Base-by-base conservation (phyloP, 306 rosid genomes). In the Geum urbanum region DNA sequence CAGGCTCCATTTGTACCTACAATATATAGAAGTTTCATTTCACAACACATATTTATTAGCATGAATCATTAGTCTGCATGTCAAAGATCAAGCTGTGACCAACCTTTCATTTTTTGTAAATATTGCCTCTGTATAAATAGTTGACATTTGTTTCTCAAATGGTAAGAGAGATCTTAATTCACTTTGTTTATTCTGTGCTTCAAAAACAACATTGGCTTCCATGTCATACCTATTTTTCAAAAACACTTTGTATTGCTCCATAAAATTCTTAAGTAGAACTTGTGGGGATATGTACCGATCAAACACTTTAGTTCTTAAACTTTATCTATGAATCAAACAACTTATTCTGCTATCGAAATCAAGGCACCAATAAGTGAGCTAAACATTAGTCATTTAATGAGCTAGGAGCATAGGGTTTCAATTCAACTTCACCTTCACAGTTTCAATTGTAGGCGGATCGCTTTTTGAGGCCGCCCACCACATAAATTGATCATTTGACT, bases 91-190 rank as follows among this genome's bases (percentile, higher is more conserved):
- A 59, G 56, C 75, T 64, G 49, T 4, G 35, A 82, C 91, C 72
- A 67, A 88, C 95, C 91, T 84, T 84, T 61, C 80, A 72, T 76
- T 78, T 67, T 82, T 82, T 76, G 67, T 84, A 70, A 88, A 86
- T 49, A 88, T 73, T 40, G 81, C 72, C 65, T 78, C 74, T 7
- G 91, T 86, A 61, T 86, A 88, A 62, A 82, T 57, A 49, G 76
- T 58, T 2, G 82, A 76, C 51, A 80, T 74, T 69, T 86, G 91
- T 70, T 84, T 84, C 85, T 86, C 95, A 74, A 86, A 80, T 67
- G 81, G 74, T 59, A 69, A 88, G 35, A 76, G 71, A 32, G 87
- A 76, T 73, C 80, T 78, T 46, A 84, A 78, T 72, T 70, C 69
- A 43, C 78, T 79, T 22, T 72, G 73, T 63, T 72, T 74, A 58